Base-by-base conservation (phyloP, 768 basidiomycete species). In the Pholiota molesta region DNA sequence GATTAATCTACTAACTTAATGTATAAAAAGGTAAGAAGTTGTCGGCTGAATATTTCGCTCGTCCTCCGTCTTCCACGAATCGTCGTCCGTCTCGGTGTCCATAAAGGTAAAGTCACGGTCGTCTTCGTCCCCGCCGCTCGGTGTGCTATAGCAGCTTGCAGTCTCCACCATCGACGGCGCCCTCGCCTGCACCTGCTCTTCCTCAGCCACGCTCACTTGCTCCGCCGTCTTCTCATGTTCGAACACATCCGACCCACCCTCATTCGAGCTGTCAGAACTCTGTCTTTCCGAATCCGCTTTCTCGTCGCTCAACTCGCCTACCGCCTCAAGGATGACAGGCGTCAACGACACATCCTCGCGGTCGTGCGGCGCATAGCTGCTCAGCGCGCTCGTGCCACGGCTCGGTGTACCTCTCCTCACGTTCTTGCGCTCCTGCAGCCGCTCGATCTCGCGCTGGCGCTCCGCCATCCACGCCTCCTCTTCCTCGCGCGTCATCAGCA, bases 381-480 rank as follows among this genome's bases (percentile, higher is more conserved):
- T 19, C 17, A 29, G 44, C 47, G 52, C 44, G 53, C 42, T 61
- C 11, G 55, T 49, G 14, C 57, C 26, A 28, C 57, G 59, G 21
- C 55, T 57, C 40, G 61, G 39, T n/a, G 53, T 45, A n/a, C 63
- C 69, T 17, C 73, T 59, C 59, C 73, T 63, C 31, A 67, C 60
- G 26, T 71, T 70, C 65, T 74, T 75, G 63, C 65, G 72, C 66
- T 71, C 69, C 59, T 66, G 72, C 44, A 75, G 63, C 35, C 56
- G 63, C 23, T 74, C 72, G 5, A 75, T 65, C 14, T 65, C 72
- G 51, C 62, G 68, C 65, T 73, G 71, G 21, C 77, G 69, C 52
- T 65, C 61, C 52, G 67, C 71, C 74, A 74, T 74, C 77, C 73
- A 74, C 56, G 53, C 52, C n/a, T 70, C 68, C 57, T 74, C 72